Evolutionary conservation across 306 rosid species (phyloP).

Genomic region (Lotus japonicus): DNA sequence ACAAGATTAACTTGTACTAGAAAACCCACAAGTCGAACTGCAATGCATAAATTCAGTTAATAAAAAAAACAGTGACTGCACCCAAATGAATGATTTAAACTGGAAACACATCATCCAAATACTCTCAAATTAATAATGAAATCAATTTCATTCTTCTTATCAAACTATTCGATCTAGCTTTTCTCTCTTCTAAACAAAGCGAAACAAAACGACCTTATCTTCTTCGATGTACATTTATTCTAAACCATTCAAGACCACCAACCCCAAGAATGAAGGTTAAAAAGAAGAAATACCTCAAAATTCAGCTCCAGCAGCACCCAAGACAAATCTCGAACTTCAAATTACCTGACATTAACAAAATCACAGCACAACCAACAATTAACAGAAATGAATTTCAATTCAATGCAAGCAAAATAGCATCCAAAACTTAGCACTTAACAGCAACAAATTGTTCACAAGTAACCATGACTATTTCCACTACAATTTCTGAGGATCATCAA

Average conservation of each 20-base stretch:
- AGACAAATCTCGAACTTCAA: constrained; percentile 8
- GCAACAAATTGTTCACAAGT: no score
- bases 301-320: constrained; percentile 5
- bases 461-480: background rate
- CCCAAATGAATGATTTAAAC: constrained; percentile 1
- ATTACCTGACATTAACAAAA: background rate
- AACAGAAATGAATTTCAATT: background rate
- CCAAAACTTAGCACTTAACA: background rate
- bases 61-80: background rate
- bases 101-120: background rate
- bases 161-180: no score
- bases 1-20: constrained; percentile 31
- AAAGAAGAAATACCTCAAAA: constrained; percentile 4
- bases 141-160: no score
- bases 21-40: constrained; percentile 30
- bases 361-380: background rate
- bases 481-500: background rate
- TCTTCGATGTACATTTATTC: background rate
- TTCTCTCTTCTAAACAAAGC: background rate
- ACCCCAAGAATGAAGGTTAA: background rate
- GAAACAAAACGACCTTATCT: background rate
- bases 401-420: background rate
- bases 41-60: constrained; percentile 7
- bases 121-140: no score
- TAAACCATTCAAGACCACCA: background rate